Evolutionary conservation across 495 filamentous ascomycete genomes (phyloP), one percentile per base, ranked within the genome.

Genomic region (Trichodelitschia bisporula): DNA sequence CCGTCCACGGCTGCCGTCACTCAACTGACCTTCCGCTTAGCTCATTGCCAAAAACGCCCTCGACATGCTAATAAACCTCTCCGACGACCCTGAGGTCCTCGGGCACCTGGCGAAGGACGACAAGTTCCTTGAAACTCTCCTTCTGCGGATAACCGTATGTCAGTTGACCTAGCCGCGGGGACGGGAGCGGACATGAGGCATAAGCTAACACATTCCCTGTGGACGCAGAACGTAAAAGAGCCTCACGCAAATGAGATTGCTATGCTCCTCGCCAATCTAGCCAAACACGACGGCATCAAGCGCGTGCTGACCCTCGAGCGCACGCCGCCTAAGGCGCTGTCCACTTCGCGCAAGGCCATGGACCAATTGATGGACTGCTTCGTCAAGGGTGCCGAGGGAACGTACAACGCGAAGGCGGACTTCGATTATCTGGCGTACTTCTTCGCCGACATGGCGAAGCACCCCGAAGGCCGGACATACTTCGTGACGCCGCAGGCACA

Each of bases 311-410:
- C 55, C 2, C 53, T 74, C 16, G 72, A 71, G 39, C 68, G 76
- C 29, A 39, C 53, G 6, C 48, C 66, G 6, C 70, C 73, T 4
- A 49, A 52, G 15, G 59, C 59, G 11, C 58, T 72, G 14, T 82
- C 82, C 2, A 58, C 45, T 3, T 72, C 74, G 3, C 58, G 69
- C 18, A 55, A 66, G 25, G 74, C 73, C 9, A 66, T 93, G 30
- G 78, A 91, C 46, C 89, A 95, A 45, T 54, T 95, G 13, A 71
- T 95, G 41, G 86, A 92, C 47, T 72, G 84, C 42, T 97, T 95
- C 45, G 89, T 95, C 33, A 82, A 79, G 51, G 83, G 83, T 9
- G 68, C 75, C 2, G 70, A 77, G 33, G 73, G 71, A 1, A 52
- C 55, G 2, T 77, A 83, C 44, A 97, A 95, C 55, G 70, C 76